phyloP scores from a whole-genome alignment of 208 protist species.

The Wallacemonas rigidus region DNA sequence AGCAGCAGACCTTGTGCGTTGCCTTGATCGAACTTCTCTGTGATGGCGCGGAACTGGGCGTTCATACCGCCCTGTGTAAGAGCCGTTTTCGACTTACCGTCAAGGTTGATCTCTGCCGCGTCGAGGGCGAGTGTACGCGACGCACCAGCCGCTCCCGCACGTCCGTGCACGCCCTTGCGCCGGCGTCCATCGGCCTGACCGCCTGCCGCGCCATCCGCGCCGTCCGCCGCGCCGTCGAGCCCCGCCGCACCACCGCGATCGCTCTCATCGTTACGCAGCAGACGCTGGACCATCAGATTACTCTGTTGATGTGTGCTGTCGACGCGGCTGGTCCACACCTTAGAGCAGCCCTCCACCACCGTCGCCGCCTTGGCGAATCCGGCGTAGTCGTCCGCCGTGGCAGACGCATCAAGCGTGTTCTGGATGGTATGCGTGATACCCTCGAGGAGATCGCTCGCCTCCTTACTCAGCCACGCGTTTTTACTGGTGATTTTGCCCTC shows the following conservation, averaged over 20 bases:
- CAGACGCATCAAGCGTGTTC: constrained; percentile 61
- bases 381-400: constrained; percentile 73
- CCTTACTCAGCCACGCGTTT: constrained; percentile 89
- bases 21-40: constrained; percentile 89
- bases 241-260: constrained; percentile 19
- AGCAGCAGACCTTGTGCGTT: constrained; percentile 86
- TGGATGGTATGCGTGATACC: constrained; percentile 90
- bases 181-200: constrained; percentile 17
- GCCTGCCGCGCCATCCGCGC: constrained; percentile 16
- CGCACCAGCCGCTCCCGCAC: constrained; percentile 18
- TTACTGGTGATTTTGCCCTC: constrained; percentile 91
- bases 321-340: constrained; percentile 91
- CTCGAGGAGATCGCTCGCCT: constrained; percentile 87
- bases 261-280: constrained; percentile 77
- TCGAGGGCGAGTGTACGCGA: constrained; percentile 80
- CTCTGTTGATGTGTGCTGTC: constrained; percentile 88
- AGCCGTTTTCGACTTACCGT: constrained; percentile 63
- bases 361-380: constrained; percentile 91
- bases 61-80: constrained; percentile 75
- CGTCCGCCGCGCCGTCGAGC: constrained; percentile 28
- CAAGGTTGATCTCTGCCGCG: constrained; percentile 84
- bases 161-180: constrained; percentile 8
- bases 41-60: constrained; percentile 89
- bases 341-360: constrained; percentile 92
- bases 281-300: constrained; percentile 86